Evolutionary conservation across 352 stramenopile species (phyloP), one percentile per base, ranked within the genome.

Genomic region (Pythium pyrilobum): DNA sequence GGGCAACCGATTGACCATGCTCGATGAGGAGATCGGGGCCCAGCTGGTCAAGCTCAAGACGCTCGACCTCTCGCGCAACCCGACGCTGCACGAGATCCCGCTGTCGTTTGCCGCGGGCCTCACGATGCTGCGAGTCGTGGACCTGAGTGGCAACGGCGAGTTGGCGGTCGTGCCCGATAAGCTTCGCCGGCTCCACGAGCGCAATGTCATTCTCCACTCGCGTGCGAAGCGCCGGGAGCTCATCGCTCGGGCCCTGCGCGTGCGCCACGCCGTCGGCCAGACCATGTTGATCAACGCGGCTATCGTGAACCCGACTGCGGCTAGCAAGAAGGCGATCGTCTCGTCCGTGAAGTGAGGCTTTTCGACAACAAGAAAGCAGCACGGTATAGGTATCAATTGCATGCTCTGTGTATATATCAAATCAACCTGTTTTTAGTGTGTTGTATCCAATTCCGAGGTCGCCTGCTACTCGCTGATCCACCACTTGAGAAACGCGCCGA

Each of bases 141-240:
- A 85, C 49, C 41, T 87, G 18, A 63, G 45, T 29, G 74, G 65
- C 8, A 83, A 83, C 38, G 54, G 55, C 11, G 57, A 58, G 10
- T 40, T 77, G 21, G 55, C 36, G 16, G 39, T 51, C 16, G 56
- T 71, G 0, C 73, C 77, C 5, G 77, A 87, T 21, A 78, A 73
- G n/a, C 39, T 85, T 12, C 69, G 74, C n/a, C 72, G 77, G 0
- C 58, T 87, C 21, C 77, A 87, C 33, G 77, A 85, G 40, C 69
- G 72, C 29, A 77, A 87, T 47, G 21, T 83, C 59, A 70, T 87
- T 32, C 49, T 85, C 11, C 77, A 80, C 42, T 87, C 77, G 10
- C 69, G 77, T 16, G 44, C 69, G 24, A 87, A 85, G 56, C 71
- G 77, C 2, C 69, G 77, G 6, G 77, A 87, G 47, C 72, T 87